Evolutionary conservation across 2,329 filamentous ascomycete species (phyloP).

Genomic region (Aspergillus aculeatus): DNA sequence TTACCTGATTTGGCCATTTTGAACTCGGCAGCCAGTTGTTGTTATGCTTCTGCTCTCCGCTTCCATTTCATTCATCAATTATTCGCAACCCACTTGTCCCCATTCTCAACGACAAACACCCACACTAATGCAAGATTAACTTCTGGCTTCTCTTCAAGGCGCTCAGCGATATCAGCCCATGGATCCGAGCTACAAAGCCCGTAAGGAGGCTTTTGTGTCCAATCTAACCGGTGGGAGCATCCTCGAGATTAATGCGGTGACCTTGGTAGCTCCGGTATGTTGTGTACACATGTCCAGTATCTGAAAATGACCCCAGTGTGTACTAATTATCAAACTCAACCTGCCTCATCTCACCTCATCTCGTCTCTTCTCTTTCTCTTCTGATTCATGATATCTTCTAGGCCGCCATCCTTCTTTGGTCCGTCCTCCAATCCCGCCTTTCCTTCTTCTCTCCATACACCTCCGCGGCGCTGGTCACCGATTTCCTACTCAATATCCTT

Average conservation of each 20-base stretch:
- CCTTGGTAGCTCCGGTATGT: conserved; percentile 77
- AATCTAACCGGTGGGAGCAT: conserved; percentile 81
- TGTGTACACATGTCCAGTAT: not conserved
- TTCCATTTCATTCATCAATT: not conserved
- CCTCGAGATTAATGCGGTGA: conserved; percentile 82
- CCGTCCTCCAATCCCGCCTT: conserved; percentile 77
- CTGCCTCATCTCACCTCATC: conserved; percentile 8
- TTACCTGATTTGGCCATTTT: not conserved
- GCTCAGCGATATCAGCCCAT: conserved; percentile 20
- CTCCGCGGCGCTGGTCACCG: conserved; percentile 65
- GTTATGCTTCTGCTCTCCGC: not conserved
- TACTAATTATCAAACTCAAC: no score
- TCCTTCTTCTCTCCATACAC: conserved; percentile 79
- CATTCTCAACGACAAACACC: no score
- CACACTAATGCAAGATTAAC: conserved; percentile 3
- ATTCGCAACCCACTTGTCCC: not conserved
- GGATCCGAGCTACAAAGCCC: conserved; percentile 71
- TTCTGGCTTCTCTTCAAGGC: not conserved
- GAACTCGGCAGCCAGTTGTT: not conserved
- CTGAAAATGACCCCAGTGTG: no score
- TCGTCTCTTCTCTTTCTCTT: not conserved
- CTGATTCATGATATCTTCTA: conserved; percentile 38
- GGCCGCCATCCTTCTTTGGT: conserved; percentile 84
- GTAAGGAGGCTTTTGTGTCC: conserved; percentile 95
- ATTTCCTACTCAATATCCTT: conserved; percentile 84